Percentiles rank a stretch among this genome's conserved stretches.
Evolutionary conservation across 2,329 filamentous ascomycete species (phyloP).

Genomic region (Beauveria pseudobassiana): DNA sequence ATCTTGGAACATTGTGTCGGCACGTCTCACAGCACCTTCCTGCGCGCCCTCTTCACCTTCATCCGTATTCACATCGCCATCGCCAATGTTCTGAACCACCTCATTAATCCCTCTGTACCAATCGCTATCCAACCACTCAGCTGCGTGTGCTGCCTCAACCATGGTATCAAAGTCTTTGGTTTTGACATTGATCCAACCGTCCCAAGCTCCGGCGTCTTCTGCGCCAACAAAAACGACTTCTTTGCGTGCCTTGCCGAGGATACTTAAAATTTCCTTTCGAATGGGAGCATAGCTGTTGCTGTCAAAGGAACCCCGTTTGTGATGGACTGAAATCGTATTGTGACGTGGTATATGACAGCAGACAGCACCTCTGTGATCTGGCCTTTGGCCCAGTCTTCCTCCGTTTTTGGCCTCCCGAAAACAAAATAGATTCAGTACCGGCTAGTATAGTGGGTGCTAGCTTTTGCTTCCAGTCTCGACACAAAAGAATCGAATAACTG

Average conservation of each 20-base stretch:
- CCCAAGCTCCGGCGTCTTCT: constrained; percentile 43
- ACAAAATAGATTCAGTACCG: constrained; percentile 54
- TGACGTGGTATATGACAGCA: constrained; percentile 53
- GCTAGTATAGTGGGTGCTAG: constrained; percentile 68
- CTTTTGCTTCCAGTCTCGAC: constrained; percentile 50
- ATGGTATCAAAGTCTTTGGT: constrained; percentile 54
- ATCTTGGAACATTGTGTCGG: constrained; percentile 69
- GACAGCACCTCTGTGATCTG: constrained; percentile 50
- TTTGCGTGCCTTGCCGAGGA: constrained; percentile 33
- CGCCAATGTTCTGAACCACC: constrained; percentile 30
- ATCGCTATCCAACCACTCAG: constrained; percentile 51
- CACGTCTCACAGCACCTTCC: constrained; percentile 37
- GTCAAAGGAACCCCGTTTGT: constrained; percentile 30
- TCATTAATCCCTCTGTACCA: constrained; percentile 58
- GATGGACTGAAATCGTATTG: constrained; percentile 39
- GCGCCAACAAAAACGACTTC: constrained; percentile 30
- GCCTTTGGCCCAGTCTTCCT: constrained; percentile 41
- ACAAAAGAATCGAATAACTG: constrained; percentile 57
- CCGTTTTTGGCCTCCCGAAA: constrained; percentile 35
- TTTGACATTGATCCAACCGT: constrained; percentile 42
- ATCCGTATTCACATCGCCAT: constrained; percentile 21
- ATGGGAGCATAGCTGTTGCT: constrained; percentile 36
- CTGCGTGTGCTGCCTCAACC: constrained; percentile 48
- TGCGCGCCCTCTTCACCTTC: constrained; percentile 28
- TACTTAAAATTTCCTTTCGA: constrained; percentile 39